Conservation (phyloP, 2,329 filamentous ascomycete genomes). For the Fusarium citri region DNA sequence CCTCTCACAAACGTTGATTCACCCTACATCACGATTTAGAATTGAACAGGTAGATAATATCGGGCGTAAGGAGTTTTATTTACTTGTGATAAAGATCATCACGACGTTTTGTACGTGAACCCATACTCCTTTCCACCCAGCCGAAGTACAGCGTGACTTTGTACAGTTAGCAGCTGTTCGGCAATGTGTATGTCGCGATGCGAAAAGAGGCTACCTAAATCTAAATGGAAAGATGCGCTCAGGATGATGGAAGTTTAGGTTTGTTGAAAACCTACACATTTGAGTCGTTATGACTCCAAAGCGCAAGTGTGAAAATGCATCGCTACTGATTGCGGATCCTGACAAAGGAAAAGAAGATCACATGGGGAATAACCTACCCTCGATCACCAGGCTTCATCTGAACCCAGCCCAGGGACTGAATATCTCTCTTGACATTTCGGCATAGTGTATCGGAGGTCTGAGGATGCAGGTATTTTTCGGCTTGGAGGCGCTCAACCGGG, state of each 20-base stretch:
- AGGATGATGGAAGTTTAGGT: not conserved
- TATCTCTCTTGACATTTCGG: not conserved
- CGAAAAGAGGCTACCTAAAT: no score
- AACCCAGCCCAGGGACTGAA: slow-evolving; percentile 2
- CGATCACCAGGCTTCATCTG: slow-evolving; percentile 9
- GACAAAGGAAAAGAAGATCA: not conserved
- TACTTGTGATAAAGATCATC: not conserved
- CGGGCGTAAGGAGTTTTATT: not conserved
- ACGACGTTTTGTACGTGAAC: not conserved
- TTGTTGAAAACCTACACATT: not conserved
- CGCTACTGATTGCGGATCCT: no score
- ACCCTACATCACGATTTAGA: not conserved
- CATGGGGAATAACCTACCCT: not conserved
- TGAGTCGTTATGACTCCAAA: not conserved
- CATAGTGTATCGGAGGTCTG: not conserved
- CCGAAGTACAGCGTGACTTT: not conserved
- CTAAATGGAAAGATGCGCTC: no score
- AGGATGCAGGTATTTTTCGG: not conserved
- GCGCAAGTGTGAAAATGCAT: not conserved
- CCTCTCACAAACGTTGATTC: not conserved
- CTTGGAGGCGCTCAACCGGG: not conserved
- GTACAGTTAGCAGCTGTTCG: not conserved
- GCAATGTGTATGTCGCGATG: not conserved
- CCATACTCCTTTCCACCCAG: not conserved
- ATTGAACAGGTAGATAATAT: not conserved